Percentiles rank a stretch among this genome's conserved stretches.
Evolutionary conservation across 2,329 filamentous ascomycete genomes (phyloP).

Genomic region (Penicillium psychrosexuale): DNA sequence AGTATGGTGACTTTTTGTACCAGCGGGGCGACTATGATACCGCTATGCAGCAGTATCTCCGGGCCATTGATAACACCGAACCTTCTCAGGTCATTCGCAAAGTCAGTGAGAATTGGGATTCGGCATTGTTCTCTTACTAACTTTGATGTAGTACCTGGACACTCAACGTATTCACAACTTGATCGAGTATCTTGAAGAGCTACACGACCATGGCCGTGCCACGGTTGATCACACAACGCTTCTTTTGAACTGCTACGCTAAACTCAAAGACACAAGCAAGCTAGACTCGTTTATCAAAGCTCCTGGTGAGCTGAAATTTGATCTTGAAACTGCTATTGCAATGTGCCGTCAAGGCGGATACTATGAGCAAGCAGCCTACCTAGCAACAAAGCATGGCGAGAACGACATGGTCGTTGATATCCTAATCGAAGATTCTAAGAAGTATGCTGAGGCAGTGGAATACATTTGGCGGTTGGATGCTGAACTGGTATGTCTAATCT

Average conservation of each 20-base stretch:
- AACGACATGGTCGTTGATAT: constrained; percentile 94
- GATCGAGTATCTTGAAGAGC: constrained; percentile 93
- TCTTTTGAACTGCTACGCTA: constrained; percentile 94
- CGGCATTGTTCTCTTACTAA: constrained; percentile 15
- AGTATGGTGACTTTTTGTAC: constrained; percentile 91
- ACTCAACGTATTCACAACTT: constrained; percentile 97
- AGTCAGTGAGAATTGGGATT: constrained; percentile 42
- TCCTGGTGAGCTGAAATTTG: constrained; percentile 84
- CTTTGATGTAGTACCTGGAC: constrained; percentile 68
- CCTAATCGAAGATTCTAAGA: constrained; percentile 89
- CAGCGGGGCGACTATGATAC: constrained; percentile 94
- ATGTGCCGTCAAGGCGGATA: constrained; percentile 98
- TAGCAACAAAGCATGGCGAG: constrained; percentile 91
- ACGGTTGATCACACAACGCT: constrained; percentile 94
- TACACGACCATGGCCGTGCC: constrained; percentile 89
- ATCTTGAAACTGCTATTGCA: constrained; percentile 91
- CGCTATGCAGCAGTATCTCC: constrained; percentile 98
- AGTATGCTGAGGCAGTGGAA: constrained; percentile 80
- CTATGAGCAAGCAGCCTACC: constrained; percentile 91
- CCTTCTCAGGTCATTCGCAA: constrained; percentile 95
- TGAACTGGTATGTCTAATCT: constrained; percentile 57
- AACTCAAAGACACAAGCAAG: constrained; percentile 94
- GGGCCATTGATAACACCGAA: constrained; percentile 92
- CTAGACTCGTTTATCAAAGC: constrained; percentile 96
- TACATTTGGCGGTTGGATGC: constrained; percentile 89